These are phyloP conservation scores for Fremontodendron californicum DNA, from an alignment of 345 rosid genomes.

Conservation along the genomic window DNA sequence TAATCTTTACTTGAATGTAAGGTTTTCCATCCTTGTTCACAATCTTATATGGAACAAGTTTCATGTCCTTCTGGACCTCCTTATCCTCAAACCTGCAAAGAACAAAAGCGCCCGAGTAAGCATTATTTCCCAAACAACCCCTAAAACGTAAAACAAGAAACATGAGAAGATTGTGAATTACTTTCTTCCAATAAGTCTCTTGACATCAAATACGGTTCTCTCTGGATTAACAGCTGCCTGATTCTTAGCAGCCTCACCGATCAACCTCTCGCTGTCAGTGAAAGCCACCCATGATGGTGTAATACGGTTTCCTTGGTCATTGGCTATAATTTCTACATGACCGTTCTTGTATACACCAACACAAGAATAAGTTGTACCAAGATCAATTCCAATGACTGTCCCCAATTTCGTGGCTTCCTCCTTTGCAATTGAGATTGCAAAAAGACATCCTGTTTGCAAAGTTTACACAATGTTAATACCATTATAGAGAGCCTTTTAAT, in stretches of 20 bases:
- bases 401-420: conserved; percentile 80
- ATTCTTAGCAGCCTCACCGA: conserved; percentile 98
- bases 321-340: conserved; percentile 95
- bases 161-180: conserved; percentile 22
- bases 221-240: conserved; percentile 89
- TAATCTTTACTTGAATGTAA: conserved; percentile 79
- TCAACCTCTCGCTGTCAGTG: conserved; percentile 87
- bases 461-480: neutral
- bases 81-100: conserved; percentile 72
- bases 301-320: conserved; percentile 97
- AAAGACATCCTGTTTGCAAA: conserved; percentile 41
- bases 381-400: conserved; percentile 91
- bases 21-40: conserved; percentile 94
- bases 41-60: conserved; percentile 90
- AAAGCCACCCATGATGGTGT: conserved; percentile 98
- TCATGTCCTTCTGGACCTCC: conserved; percentile 92
- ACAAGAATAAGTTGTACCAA: conserved; percentile 94
- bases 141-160: neutral
- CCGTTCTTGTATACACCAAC: conserved; percentile 98
- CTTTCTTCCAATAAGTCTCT: conserved; percentile 97
- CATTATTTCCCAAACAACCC: neutral
- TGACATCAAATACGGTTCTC: conserved; percentile 88
- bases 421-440: conserved; percentile 57
- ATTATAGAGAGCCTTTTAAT: neutral
- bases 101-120: neutral